Conservation (phyloP, 2,329 filamentous ascomycete genomes). For the Exophiala dermatitidis region DNA sequence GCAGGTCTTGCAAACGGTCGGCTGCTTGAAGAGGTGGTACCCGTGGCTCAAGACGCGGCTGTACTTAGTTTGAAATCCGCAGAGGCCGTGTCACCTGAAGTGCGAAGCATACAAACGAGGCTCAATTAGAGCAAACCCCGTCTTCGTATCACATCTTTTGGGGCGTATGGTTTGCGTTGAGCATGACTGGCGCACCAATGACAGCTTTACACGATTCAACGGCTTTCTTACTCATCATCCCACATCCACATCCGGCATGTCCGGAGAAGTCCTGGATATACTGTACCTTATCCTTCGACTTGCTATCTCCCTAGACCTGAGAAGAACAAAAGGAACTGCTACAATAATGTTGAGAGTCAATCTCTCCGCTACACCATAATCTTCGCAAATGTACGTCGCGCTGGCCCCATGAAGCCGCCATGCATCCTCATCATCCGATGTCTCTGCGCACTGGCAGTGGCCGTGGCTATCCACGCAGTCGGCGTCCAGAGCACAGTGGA, state of each 20-base stretch:
- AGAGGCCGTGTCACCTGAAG: constrained; percentile 54
- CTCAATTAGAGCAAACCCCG: constrained; percentile 2
- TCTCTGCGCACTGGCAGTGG: background rate
- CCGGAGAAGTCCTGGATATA: background rate
- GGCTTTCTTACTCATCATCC: background rate
- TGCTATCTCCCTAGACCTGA: background rate
- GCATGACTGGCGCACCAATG: constrained; percentile 8
- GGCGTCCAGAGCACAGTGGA: background rate
- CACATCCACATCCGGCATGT: background rate
- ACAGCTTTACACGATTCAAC: constrained; percentile 1
- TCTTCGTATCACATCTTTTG: background rate
- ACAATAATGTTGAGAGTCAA: background rate
- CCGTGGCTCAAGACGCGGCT: constrained; percentile 73
- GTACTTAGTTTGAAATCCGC: constrained; percentile 67
- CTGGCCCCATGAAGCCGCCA: background rate
- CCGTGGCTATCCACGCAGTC: background rate
- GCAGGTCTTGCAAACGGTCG: constrained; percentile 60
- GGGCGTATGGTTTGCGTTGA: background rate
- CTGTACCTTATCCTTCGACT: background rate
- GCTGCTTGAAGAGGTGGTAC: constrained; percentile 57
- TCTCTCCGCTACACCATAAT: background rate
- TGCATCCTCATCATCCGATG: background rate
- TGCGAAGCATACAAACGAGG: constrained; percentile 11
- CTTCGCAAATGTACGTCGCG: too few relatives aligned
- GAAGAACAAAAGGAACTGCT: too few relatives aligned